A percentile compares a stretch with the other conserved stretches of the same genome.
phyloP scores from a whole-genome alignment of 352 stramenopile genomes.

The Globisporangium heterothallicum region DNA sequence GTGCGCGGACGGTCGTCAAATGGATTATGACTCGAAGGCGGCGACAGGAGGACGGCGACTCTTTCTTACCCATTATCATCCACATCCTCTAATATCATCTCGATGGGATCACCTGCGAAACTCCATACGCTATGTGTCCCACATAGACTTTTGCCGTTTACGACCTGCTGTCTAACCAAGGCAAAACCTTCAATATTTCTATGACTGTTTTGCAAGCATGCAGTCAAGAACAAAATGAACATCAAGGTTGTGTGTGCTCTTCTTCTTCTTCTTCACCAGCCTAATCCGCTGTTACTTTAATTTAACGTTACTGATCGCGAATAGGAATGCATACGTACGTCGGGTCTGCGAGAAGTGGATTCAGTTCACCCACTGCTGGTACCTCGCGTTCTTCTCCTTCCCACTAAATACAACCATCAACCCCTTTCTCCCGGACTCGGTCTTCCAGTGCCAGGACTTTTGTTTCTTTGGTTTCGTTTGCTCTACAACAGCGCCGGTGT shows the following conservation, averaged over 20 bases:
- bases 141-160: neutral
- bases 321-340: too few relatives aligned
- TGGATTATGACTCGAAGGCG: neutral
- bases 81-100: neutral
- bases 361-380: too few relatives aligned
- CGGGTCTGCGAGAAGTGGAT: too few relatives aligned
- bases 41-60: neutral
- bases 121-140: neutral
- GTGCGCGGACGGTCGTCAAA: neutral
- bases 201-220: too few relatives aligned
- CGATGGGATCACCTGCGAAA: neutral
- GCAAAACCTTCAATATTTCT: too few relatives aligned
- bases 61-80: neutral
- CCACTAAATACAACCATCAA: conserved; percentile 8
- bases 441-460: neutral
- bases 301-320: too few relatives aligned
- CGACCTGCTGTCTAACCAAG: neutral
- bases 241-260: too few relatives aligned
- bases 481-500: neutral
- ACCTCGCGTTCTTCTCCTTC: neutral
- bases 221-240: too few relatives aligned
- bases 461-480: neutral
- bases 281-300: too few relatives aligned
- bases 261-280: too few relatives aligned
- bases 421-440: too few relatives aligned